phyloP scores from a whole-genome alignment of 2,329 filamentous ascomycete genomes.

The Clathrospora elynae region DNA sequence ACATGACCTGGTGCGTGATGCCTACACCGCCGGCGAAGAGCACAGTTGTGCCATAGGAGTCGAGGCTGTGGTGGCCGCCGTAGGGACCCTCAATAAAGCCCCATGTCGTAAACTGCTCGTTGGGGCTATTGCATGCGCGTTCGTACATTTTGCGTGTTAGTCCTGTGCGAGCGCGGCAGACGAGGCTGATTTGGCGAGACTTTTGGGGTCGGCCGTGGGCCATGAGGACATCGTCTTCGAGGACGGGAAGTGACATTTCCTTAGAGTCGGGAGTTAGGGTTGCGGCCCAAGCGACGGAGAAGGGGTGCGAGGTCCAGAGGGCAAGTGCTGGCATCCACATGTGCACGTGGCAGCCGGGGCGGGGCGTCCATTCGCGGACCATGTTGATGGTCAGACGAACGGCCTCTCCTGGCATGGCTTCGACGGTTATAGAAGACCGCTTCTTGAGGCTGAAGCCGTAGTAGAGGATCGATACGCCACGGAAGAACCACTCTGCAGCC shows the following conservation, averaged over 20 bases:
- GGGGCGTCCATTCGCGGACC: conserved; percentile 58
- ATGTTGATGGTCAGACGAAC: conserved; percentile 66
- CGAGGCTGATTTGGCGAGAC: conserved; percentile 65
- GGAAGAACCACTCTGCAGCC: conserved; percentile 66
- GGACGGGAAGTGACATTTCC: conserved; percentile 42
- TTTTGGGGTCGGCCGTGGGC: conserved; percentile 27
- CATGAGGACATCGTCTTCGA: conserved; percentile 36
- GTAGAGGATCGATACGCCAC: conserved; percentile 57
- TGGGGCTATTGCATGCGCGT: conserved; percentile 65
- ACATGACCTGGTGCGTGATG: conserved; percentile 78
- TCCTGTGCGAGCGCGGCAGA: conserved; percentile 75
- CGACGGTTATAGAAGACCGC: conserved; percentile 59
- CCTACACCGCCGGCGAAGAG: conserved; percentile 81
- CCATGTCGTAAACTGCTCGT: conserved; percentile 64
- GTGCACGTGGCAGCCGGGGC: conserved; percentile 65
- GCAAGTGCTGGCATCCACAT: conserved; percentile 60
- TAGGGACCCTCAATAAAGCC: conserved; percentile 79
- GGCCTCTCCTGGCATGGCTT: conserved; percentile 65
- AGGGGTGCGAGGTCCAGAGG: conserved; percentile 54
- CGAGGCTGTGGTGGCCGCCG: conserved; percentile 70
- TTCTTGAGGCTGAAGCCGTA: conserved; percentile 60
- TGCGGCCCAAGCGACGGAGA: conserved; percentile 57
- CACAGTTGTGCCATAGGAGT: conserved; percentile 78
- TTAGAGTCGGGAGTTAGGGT: conserved; percentile 39
- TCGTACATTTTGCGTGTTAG: conserved; percentile 73